Evolutionary conservation across 306 rosid species (phyloP), one percentile per base, ranked within the genome.

Genomic region (Prinsepia uniflora): DNA sequence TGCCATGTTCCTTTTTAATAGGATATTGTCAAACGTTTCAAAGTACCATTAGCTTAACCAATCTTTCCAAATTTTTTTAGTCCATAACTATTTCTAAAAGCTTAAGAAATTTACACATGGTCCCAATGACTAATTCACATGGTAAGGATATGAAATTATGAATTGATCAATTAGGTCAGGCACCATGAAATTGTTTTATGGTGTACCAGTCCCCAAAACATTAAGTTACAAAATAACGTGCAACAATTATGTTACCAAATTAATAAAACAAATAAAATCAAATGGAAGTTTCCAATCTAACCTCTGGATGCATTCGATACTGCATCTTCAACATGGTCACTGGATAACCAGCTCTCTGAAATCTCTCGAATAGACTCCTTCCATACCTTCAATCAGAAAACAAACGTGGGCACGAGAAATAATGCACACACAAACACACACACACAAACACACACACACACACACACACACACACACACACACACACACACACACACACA

Each of bases 301-400:
- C 97, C 94, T 93, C 92, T 10, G 98, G 98, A 87, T 93, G 98
- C 98, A 93, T 93, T 77, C 98, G 89, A 74, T 93, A 93, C 80
- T 93, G 98, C 63, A 90, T 86, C 89, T 93, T 93, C 82, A 93
- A 86, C 98, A 90, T 93, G 75, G 86, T 90, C 57, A 90, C 91
- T 24, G 98, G 98, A 88, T 90, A 93, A 59, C 98, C 98, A 59
- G 83, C 96, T 69, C 69, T 71, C 85, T 49, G 92, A 85, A 93
- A 82, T 84, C 97, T 82, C 87, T 90, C 92, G 59, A 93, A 93
- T 86, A 93, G 81, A 79, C 98, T 93, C 59, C 73, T 88, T 68
- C 96, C 89, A 54, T 93, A 93, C 74, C 98, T 93, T 69, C 76
- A 75, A 71, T 75, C 70, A 75, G 81, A 66, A 76, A 75, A 80